Evolutionary conservation across 129 eudicot genomes (phyloP).

Genomic region (Arctium lappa): DNA sequence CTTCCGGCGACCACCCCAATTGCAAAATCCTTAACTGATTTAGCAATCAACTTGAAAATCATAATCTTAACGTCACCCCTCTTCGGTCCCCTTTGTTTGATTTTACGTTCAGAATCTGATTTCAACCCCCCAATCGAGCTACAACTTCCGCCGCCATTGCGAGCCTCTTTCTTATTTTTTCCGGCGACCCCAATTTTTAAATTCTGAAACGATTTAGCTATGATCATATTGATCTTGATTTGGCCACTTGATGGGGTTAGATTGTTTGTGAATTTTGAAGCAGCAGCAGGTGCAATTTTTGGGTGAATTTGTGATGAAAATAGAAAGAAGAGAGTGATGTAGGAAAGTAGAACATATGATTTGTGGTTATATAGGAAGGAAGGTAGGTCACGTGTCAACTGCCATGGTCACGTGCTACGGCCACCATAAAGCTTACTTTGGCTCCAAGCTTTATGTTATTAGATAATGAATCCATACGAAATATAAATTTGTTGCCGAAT

Average conservation of each 20-base stretch:
- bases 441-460: not conserved
- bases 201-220: not conserved
- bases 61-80: slow-evolving; percentile 25
- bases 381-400: too few relatives aligned
- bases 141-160: not conserved
- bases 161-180: not conserved
- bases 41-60: slow-evolving; percentile 8
- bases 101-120: not conserved
- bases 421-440: not conserved
- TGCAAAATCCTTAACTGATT: not conserved
- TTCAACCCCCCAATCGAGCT: not conserved
- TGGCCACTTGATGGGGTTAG: slow-evolving; percentile 11
- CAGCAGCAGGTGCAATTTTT: not conserved
- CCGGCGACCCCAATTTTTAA: slow-evolving; percentile 5
- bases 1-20: slow-evolving; percentile 5
- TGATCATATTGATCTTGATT: slow-evolving; percentile 16
- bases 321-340: not conserved
- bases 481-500: too few relatives aligned
- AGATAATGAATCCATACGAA: too few relatives aligned
- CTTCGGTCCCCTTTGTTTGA: not conserved
- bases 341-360: too few relatives aligned
- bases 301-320: not conserved
- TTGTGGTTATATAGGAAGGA: too few relatives aligned
- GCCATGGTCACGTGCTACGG: not conserved
- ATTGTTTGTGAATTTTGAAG: not conserved